Base-by-base conservation (phyloP, 768 basidiomycete genomes). In the Podaxis sp. region DNA sequence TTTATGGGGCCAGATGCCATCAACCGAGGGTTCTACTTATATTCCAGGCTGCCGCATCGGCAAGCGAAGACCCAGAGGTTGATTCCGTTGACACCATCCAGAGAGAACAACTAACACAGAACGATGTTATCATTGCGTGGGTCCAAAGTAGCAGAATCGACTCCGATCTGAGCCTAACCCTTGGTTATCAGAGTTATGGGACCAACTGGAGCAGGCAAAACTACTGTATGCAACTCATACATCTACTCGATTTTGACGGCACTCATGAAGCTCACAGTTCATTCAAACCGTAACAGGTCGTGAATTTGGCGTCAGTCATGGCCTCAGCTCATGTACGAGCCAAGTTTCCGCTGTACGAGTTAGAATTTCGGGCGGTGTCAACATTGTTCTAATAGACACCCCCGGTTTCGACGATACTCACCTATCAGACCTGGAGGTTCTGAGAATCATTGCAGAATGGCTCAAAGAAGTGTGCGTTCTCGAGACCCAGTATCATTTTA, bases 331-430 rank as follows among this genome's bases (percentile, higher is more conserved):
- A 15, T 12, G 40, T 41, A 41, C 40, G 4, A 41, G 13, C 40
- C 12, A 41, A 17, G 40, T 41, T 41, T 41, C 40, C 13, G 40
- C 40, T 41, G 40, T 41, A 4, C 40, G 40, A 12, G n/a, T 41
- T 12, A 41, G 40, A 41, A 13, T 41, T 41, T 41, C 40, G 12
- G 40, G n/a, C 40, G n/a, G 33, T 27, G 17, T 8, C 4, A 6
- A 19, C 13, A 11, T 38, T 11, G 33, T 57, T 12, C 7, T 57
- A 2, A 37, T 57, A 15, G 55, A 57, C n/a, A 57, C 55, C 15
- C 55, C 55, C 8, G 55, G 55, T 24, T 57, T 57, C 55, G 55
- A 57, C 25, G 17, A 57, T n/a, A 38, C 55, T 11, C 8, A 19
- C 19, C n/a, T 57, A 3, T 41, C 24, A 11, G n/a, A 57, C 19